Evolutionary conservation across 495 filamentous ascomycete species (phyloP).

Genomic region (Hypoxylon subgilvum): DNA sequence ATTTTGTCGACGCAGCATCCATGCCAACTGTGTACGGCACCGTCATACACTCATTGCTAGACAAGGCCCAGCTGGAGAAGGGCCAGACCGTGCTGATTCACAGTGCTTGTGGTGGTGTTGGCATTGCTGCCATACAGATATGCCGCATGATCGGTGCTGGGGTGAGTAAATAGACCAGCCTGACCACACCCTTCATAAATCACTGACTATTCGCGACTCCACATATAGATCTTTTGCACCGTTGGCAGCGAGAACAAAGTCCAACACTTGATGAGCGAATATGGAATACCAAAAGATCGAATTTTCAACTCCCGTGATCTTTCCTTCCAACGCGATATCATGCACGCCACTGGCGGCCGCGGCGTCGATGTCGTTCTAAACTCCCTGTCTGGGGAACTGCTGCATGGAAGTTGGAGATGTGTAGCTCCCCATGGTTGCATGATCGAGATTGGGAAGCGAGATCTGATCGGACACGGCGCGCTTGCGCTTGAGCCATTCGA

Average conservation of each 20-base stretch:
- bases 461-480: slow-evolving; percentile 17
- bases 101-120: slow-evolving; percentile 61
- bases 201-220: no score
- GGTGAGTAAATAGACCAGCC: no score
- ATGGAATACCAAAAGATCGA: slow-evolving; percentile 48
- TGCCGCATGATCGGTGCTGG: slow-evolving; percentile 53
- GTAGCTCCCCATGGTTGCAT: slow-evolving; percentile 54
- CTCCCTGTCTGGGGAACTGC: slow-evolving; percentile 57
- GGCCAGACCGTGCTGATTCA: slow-evolving; percentile 62
- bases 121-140: slow-evolving; percentile 63
- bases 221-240: slow-evolving; percentile 52
- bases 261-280: slow-evolving; percentile 43
- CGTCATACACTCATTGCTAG: slow-evolving; percentile 52
- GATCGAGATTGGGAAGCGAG: slow-evolving; percentile 53
- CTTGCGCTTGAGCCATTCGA: slow-evolving; percentile 44
- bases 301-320: slow-evolving; percentile 52
- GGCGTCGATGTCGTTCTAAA: slow-evolving; percentile 62
- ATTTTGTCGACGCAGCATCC: slow-evolving; percentile 52
- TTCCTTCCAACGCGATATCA: slow-evolving; percentile 49
- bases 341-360: slow-evolving; percentile 48
- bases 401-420: slow-evolving; percentile 54
- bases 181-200: no score
- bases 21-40: slow-evolving; percentile 57
- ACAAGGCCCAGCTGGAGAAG: slow-evolving; percentile 38
- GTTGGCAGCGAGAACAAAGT: slow-evolving; percentile 52